A percentile compares a stretch with the other conserved stretches of the same genome.
These are phyloP conservation scores for Phytophthora meadii DNA, from an alignment of 352 stramenopile species.

Conservation along the genomic window DNA sequence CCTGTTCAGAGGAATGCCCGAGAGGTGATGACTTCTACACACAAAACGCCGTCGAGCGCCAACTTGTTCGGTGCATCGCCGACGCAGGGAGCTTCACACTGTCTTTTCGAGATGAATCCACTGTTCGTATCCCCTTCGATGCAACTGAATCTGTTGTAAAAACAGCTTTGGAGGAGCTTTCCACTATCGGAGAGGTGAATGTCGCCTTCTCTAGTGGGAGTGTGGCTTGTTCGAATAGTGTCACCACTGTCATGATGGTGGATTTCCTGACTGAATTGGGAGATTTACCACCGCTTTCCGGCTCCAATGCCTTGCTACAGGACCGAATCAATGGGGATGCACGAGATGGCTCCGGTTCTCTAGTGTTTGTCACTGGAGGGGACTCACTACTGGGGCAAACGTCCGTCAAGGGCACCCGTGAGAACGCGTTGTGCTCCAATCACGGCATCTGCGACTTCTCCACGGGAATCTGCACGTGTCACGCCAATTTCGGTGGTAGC, in stretches of 20 bases:
- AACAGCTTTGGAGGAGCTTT: slow-evolving; percentile 54
- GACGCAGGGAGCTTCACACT: slow-evolving; percentile 69
- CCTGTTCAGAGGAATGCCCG: slow-evolving; percentile 61
- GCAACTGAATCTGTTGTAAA: slow-evolving; percentile 48
- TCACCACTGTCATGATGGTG: slow-evolving; percentile 57
- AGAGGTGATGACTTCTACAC: slow-evolving; percentile 78
- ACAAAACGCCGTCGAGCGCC: slow-evolving; percentile 56
- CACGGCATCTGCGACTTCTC: slow-evolving; percentile 73
- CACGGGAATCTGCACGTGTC: slow-evolving; percentile 67
- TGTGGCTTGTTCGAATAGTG: slow-evolving; percentile 48
- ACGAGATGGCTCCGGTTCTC: slow-evolving; percentile 54
- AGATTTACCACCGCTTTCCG: slow-evolving; percentile 55
- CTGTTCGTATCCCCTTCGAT: slow-evolving; percentile 43
- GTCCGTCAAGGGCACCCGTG: slow-evolving; percentile 71
- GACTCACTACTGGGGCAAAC: slow-evolving; percentile 35
- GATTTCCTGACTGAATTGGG: slow-evolving; percentile 71
- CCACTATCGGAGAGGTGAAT: slow-evolving; percentile 48
- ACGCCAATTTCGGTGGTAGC: slow-evolving; percentile 72
- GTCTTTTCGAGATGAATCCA: slow-evolving; percentile 70
- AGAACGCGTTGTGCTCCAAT: slow-evolving; percentile 81
- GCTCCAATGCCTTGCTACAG: slow-evolving; percentile 44
- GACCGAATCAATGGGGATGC: slow-evolving; percentile 63
- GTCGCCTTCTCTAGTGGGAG: slow-evolving; percentile 46
- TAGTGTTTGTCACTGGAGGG: slow-evolving; percentile 52
- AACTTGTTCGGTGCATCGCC: slow-evolving; percentile 68